phyloP scores from a whole-genome alignment of 257 asterid species.

The Fraxinus pennsylvanica region DNA sequence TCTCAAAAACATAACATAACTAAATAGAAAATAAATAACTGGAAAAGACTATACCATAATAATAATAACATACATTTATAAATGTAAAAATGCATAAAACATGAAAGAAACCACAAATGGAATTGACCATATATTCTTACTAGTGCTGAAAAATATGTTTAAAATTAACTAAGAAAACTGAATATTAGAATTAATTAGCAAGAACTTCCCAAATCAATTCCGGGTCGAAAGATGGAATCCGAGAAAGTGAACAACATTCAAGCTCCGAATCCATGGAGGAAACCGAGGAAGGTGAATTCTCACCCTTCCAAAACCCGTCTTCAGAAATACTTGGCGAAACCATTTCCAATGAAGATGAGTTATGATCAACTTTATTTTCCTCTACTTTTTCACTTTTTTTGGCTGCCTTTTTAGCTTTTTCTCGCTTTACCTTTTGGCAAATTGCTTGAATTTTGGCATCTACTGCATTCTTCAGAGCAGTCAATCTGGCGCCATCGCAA shows the following conservation, averaged over 20 bases:
- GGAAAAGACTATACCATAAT: no score
- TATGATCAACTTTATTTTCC: slow-evolving; percentile 33
- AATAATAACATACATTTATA: no score
- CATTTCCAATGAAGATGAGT: slow-evolving; percentile 36
- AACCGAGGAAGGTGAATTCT: slow-evolving; percentile 37
- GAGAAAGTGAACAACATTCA: slow-evolving; percentile 69
- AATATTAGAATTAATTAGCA: slow-evolving; percentile 48
- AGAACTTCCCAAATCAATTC: slow-evolving; percentile 94
- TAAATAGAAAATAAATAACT: no score
- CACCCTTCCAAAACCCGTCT: slow-evolving; percentile 42
- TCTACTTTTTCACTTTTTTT: slow-evolving; percentile 19
- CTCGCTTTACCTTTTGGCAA: slow-evolving; percentile 66
- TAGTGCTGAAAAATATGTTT: no score
- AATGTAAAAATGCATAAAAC: neutral
- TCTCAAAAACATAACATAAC: no score
- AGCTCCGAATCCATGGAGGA: slow-evolving; percentile 38
- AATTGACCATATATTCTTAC: no score
- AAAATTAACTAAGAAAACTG: neutral
- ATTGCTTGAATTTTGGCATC: slow-evolving; percentile 88
- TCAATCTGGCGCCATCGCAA: slow-evolving; percentile 45
- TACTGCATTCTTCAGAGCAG: slow-evolving; percentile 70
- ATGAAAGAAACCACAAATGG: no score
- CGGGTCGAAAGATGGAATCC: slow-evolving; percentile 88
- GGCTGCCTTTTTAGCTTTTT: slow-evolving; percentile 39
- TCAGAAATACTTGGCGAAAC: slow-evolving; percentile 47